These are phyloP conservation scores for Onygenales sp. DNA, from an alignment of 2,329 filamentous ascomycete genomes.

Conservation along the genomic window DNA sequence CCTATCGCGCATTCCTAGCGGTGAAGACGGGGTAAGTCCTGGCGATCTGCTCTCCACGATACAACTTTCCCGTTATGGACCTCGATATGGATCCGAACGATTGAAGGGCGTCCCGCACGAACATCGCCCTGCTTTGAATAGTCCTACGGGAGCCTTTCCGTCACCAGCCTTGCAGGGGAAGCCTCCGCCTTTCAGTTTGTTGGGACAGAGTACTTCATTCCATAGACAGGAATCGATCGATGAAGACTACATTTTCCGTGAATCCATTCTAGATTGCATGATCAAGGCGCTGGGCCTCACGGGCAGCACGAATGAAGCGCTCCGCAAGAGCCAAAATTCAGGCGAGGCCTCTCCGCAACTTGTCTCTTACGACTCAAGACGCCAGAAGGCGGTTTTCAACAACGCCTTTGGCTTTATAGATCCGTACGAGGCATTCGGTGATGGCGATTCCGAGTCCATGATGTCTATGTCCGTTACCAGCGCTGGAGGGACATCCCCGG, in stretches of 20 bases:
- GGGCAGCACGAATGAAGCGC: slow-evolving; percentile 50
- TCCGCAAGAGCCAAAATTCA: slow-evolving; percentile 58
- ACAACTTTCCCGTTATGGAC: slow-evolving; percentile 55
- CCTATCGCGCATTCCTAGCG: slow-evolving; percentile 17
- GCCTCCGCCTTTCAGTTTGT: slow-evolving; percentile 11
- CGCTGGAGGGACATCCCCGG: slow-evolving; percentile 52
- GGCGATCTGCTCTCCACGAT: slow-evolving; percentile 75
- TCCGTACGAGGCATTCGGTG: slow-evolving; percentile 59
- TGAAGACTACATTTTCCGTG: slow-evolving; percentile 79
- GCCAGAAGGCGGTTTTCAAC: slow-evolving; percentile 68
- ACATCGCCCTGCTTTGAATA: slow-evolving; percentile 1
- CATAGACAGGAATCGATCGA: slow-evolving; percentile 74
- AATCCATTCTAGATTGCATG: slow-evolving; percentile 88
- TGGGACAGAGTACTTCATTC: slow-evolving; percentile 30
- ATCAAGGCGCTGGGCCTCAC: slow-evolving; percentile 86
- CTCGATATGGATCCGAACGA: slow-evolving; percentile 31
- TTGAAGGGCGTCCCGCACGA: slow-evolving; percentile 7
- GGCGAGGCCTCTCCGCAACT: slow-evolving; percentile 77
- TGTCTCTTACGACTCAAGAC: slow-evolving; percentile 70
- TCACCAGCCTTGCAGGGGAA: background rate
- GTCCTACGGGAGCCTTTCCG: background rate
- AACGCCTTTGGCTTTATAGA: slow-evolving; percentile 92
- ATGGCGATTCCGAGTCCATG: slow-evolving; percentile 81
- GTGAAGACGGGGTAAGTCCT: slow-evolving; percentile 47
- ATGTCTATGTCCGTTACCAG: slow-evolving; percentile 57